Base-by-base conservation (phyloP, 2,329 filamentous ascomycete species). In the Ilyonectria robusta region DNA sequence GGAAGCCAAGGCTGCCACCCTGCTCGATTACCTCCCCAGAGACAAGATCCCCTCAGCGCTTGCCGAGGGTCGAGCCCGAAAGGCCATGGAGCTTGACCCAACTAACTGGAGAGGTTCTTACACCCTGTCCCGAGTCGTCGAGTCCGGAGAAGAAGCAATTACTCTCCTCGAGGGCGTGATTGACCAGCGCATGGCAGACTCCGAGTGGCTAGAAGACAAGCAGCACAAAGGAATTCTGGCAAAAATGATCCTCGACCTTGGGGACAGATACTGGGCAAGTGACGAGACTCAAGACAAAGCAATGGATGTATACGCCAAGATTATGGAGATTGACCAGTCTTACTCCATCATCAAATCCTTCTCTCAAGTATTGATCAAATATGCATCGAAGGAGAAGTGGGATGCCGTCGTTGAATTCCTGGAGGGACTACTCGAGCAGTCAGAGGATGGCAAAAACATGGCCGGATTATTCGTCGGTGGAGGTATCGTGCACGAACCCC, bases 61-160 rank as follows among this genome's bases (percentile, higher is more conserved):
- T 2, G 50, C 21, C 4, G 35, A 57, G 5, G 50, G 59, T 19
- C 42, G 62, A 13, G 62, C 55, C n/a, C 21, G 40, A 13, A 69
- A 54, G 31, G 66, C 62, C 4, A 31, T 66, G 23, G 55, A 60
- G 15, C 55, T 66, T 6, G 62, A 63, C 13, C 37, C 62, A 2
- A 29, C 40, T 1, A 63, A 53, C 42, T 66, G 59, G 53, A 35
- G 5, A 15, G 66, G 62, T 13, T 66, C 42, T 3, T 63, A 60
- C 15, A 50, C 55, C 0, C 26, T 68, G 4, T 66, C 55, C 4
- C 54, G 26, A 6, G 29, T 42, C 7, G 19, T 37, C 6, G 56
- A 63, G 10, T 53, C 59, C 7, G 1, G 1, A 13, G 40, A 58
- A 10, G 57, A 47, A n/a, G 29, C 31, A 6, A 35, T 51, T 13